Base-by-base conservation (phyloP, 495 filamentous ascomycete species). In the Penicillium ucsense region DNA sequence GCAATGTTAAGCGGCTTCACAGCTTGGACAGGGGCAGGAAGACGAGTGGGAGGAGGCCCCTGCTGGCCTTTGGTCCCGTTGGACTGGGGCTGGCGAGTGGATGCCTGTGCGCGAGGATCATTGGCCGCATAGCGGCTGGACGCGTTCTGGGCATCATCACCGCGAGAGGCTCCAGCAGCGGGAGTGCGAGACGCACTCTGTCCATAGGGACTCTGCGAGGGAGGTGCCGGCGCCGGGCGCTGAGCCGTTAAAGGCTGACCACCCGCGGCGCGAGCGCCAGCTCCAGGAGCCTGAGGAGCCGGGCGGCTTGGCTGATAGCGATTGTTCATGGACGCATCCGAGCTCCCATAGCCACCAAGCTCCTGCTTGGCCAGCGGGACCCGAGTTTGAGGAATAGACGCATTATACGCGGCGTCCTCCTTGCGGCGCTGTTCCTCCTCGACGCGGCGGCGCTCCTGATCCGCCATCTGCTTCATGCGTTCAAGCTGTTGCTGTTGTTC, bases 1-100 rank as follows among this genome's bases (percentile, higher is more conserved):
- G 83, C 79, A 37, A 96, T 86, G 64, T 95, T 95, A 52, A 95
- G 73, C 10, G 90, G 90, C 68, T 96, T 95, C 41, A 91, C 85
- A 31, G 78, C 71, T 31, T 75, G 70, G n/a, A 77, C 71, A 37
- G 86, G 77, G 20, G 82, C 79, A 3, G 83, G 83, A 48, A 85
- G 64, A 38, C 84, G 64, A 36, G 53, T 63, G 3, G 71, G 69
- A 35, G 71, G 71, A 39, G 71, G 71, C 1, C 69, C 71, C 44
- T 66, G 68, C 35, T 58, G 64, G 42, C 52, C 53, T 37, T 67
- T 63, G 41, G 51, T 57, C 30, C 56, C 64, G 50, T 63, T 67
- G 38, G 58, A 63, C 38, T 59, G 70, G 31, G 43, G 43, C 43
- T 57, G 50, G 12, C 67, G 77, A 31, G 72, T 73, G 6, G 76